Evolutionary conservation across 768 basidiomycete species (phyloP), one percentile per base, ranked within the genome.

Genomic region (Coprinopsis cinerea): DNA sequence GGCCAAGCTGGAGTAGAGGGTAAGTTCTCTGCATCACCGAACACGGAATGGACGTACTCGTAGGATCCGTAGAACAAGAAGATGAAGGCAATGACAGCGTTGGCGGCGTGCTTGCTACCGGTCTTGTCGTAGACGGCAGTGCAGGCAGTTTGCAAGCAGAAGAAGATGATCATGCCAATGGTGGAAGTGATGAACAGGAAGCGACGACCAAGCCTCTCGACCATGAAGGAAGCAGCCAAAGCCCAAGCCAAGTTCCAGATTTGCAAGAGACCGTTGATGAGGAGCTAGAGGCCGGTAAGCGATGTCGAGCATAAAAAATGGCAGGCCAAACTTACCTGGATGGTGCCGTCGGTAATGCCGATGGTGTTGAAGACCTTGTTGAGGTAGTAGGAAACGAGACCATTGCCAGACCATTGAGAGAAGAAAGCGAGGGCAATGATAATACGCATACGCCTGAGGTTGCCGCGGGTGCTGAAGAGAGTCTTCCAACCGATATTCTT

Each of bases 391-490:
- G 85, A 88, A 44, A 88, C 83, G 47, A 91, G 82, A 60, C 88
- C 88, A 58, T 89, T 89, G 13, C 86, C 88, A 9, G 85, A 88
- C 88, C 86, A 89, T 58, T 88, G 85, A 2, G 86, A 88, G 76
- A 90, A 88, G 76, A 85, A 85, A 41, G 85, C 86, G 48, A 90
- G 70, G 41, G 83, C 83, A 54, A 86, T 62, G 63, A 91, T 85
- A 64, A 90, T 85, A 48, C 76, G 67, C 75, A 91, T 76, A 51
- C 90, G 86, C 65, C 73, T 82, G 55, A 79, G 71, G 75, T 92
- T 92, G 45, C 88, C 89, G 24, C 73, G 64, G 39, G 77, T 87
- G 36, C 69, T 58, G 60, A 88, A 66, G 55, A 92, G 75, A 2
- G 83, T 73, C 58, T 76, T 81, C 82, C 82, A 91, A 52, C 82